phyloP scores from a whole-genome alignment of 352 stramenopile species.

The Phytophthora pini region DNA sequence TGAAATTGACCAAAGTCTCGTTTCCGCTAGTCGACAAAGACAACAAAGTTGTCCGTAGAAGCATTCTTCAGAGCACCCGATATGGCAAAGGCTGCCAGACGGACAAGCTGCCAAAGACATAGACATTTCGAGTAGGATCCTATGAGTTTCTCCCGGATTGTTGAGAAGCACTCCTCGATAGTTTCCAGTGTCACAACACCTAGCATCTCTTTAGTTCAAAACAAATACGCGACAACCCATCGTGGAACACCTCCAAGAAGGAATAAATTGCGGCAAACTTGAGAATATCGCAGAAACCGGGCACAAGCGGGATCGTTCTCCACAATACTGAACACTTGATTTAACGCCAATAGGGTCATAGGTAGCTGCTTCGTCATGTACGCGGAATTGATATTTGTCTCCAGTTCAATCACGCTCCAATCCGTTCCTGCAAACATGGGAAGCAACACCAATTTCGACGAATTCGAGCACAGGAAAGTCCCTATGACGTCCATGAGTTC shows the following conservation, averaged over 20 bases:
- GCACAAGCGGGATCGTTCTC: slow-evolving; percentile 14
- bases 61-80: slow-evolving; percentile 28
- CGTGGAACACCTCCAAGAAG: slow-evolving; percentile 21
- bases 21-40: slow-evolving; percentile 29
- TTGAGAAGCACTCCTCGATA: slow-evolving; percentile 8
- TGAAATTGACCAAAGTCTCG: slow-evolving; percentile 17
- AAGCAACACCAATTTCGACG: slow-evolving; percentile 9
- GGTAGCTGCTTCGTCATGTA: slow-evolving; percentile 31
- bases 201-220: neutral
- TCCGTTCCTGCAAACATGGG: slow-evolving; percentile 26
- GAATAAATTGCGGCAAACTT: slow-evolving; percentile 12
- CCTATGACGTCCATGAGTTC: slow-evolving; percentile 12
- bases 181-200: neutral
- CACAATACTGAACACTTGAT: slow-evolving; percentile 38
- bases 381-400: slow-evolving; percentile 31
- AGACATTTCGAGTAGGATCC: neutral
- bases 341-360: slow-evolving; percentile 33
- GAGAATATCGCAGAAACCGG: neutral
- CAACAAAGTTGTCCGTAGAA: slow-evolving; percentile 9
- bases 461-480: neutral
- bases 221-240: slow-evolving; percentile 17
- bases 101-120: neutral
- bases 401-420: slow-evolving; percentile 12
- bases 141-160: slow-evolving; percentile 6
- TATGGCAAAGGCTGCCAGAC: slow-evolving; percentile 20